Base-by-base conservation (phyloP, 108 stramenopile genomes). In the Pseudonitzschia pungens region DNA sequence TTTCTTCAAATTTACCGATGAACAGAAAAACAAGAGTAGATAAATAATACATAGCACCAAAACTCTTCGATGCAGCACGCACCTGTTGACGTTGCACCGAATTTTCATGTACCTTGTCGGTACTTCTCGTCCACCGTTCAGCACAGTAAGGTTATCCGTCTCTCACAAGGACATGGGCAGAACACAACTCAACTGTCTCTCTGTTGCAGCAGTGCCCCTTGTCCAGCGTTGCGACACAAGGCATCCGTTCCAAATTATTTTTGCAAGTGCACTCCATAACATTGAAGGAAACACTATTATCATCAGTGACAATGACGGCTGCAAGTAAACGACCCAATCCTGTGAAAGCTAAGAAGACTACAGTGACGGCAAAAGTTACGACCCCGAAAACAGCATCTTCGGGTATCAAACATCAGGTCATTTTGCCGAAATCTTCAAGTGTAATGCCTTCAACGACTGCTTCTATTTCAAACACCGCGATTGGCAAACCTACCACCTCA, bases 21-120 rank as follows among this genome's bases (percentile, higher is more conserved):
- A 20, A 53, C 16, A 21, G 16, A 21, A 53, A 18, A 53, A 53
- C 52, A 18, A 21, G 5, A 53, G 18, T 5, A n/a, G n/a, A n/a
- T n/a, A n/a, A n/a, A n/a, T n/a, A n/a, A n/a, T n/a, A n/a, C n/a
- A n/a, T 53, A 53, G n/a, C n/a, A 53, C 16, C 9, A 20, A 21
- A 53, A 53, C 52, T 53, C 52, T 21, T 53, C n/a, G 8, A 4
- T 20, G 14, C n/a, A 9, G 16, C 52, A 43, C 42, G 42, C 11
- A 43, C 9, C 42, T 43, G 52, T 53, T 53, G 52, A 53, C 52
- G 52, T 53, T 53, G 52, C 52, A 53, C 52, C 9, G 52, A 53
- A 53, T 53, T 53, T 21, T 9, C 18, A 16, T 53, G n/a, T 5
- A 53, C 18, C 18, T 53, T 21, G n/a, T 18, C 14, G 52, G n/a